phyloP scores from a whole-genome alignment of 805 yeast genomes.

The Debaryomyces castellii region DNA sequence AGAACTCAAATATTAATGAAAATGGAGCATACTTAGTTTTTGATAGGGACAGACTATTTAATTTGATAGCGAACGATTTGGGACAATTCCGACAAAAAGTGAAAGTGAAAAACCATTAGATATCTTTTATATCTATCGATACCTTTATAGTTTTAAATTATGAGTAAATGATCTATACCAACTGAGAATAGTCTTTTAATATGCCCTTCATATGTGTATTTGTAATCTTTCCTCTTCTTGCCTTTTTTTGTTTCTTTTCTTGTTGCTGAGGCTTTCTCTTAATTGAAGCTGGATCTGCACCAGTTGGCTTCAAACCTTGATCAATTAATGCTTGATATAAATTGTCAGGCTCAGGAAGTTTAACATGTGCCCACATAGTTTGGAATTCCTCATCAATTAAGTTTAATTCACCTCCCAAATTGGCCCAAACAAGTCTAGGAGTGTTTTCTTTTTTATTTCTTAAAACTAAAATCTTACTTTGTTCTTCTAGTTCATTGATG shows the following conservation, averaged over 20 bases:
- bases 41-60: too few relatives aligned
- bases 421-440: slow-evolving; percentile 93
- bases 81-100: too few relatives aligned
- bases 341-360: slow-evolving; percentile 79
- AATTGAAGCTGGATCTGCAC: slow-evolving; percentile 95
- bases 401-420: slow-evolving; percentile 70
- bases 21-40: too few relatives aligned
- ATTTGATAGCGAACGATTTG: too few relatives aligned
- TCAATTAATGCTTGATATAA: slow-evolving; percentile 75
- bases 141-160: too few relatives aligned
- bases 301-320: slow-evolving; percentile 92
- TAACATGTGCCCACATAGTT: slow-evolving; percentile 74
- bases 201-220: slow-evolving; percentile 97
- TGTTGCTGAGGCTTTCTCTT: slow-evolving; percentile 59
- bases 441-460: slow-evolving; percentile 91
- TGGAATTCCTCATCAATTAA: slow-evolving; percentile 79
- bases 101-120: too few relatives aligned
- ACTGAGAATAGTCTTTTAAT: slow-evolving; percentile 72
- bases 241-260: slow-evolving; percentile 83
- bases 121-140: too few relatives aligned
- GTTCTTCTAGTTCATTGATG: slow-evolving; percentile 73
- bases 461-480: slow-evolving; percentile 74
- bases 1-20: too few relatives aligned
- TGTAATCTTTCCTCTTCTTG: slow-evolving; percentile 90
- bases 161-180: slow-evolving; percentile 18